A percentile compares a stretch with the other conserved stretches of the same genome.
phyloP scores from a whole-genome alignment of 768 basidiomycete species.

The Rhizopogon salebrosus region DNA sequence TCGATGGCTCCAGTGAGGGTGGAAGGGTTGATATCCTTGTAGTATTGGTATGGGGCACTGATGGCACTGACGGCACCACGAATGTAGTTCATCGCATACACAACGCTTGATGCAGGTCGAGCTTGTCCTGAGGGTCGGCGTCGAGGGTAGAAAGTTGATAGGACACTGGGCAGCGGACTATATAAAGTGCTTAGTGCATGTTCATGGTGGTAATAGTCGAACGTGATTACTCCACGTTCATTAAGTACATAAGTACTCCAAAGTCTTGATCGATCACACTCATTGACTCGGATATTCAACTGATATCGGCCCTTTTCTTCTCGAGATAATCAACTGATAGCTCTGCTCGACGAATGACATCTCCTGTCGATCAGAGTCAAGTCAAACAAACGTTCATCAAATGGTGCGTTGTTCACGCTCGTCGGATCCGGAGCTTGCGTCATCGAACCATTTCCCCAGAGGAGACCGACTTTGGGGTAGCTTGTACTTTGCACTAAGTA shows the following conservation, averaged over 20 bases:
- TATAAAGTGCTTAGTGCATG: neutral
- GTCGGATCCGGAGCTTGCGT: too few species aligned
- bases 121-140: neutral
- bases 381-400: neutral
- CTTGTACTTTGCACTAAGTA: too few species aligned
- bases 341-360: neutral
- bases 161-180: neutral
- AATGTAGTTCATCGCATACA: constrained; percentile 73
- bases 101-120: neutral
- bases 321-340: too few species aligned
- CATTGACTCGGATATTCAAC: too few species aligned
- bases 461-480: too few species aligned
- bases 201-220: neutral
- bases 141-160: neutral
- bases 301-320: too few species aligned
- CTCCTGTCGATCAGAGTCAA: neutral
- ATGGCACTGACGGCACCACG: constrained; percentile 82
- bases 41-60: constrained; percentile 85
- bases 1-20: constrained; percentile 98
- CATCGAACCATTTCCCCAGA: too few species aligned
- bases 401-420: too few species aligned
- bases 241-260: too few species aligned
- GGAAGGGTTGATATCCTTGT: constrained; percentile 92
- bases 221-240: too few species aligned
- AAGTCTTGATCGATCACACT: too few species aligned